A percentile compares a stretch with the other conserved stretches of the same genome.
Conservation (phyloP, 192 early-diverging fungal genomes). For the Spizellomyces sp. region DNA sequence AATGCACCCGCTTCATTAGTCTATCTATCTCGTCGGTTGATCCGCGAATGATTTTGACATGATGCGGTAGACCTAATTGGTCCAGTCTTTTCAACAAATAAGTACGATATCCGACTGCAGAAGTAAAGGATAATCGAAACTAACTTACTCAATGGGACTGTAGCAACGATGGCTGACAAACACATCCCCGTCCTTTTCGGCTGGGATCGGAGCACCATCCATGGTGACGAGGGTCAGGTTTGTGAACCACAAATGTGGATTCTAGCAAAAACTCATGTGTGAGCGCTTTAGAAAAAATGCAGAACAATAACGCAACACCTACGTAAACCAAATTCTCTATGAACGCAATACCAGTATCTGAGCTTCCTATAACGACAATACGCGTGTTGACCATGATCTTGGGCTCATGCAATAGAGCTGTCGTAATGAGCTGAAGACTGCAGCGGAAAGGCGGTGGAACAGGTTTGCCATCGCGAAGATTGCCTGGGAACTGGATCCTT, state of each 20-base stretch:
- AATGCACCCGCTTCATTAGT: constrained; percentile 33
- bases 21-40: constrained; percentile 44
- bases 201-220: constrained; percentile 29
- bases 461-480: constrained; percentile 45
- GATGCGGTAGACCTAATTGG: constrained; percentile 48
- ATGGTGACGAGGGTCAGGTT: constrained; percentile 49
- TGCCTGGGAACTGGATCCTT: constrained; percentile 49
- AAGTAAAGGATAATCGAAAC: background rate
- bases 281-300: background rate
- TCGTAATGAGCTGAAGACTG: constrained; percentile 43
- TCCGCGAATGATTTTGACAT: constrained; percentile 39
- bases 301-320: constrained; percentile 4
- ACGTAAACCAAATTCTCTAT: constrained; percentile 57
- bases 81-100: background rate
- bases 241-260: constrained; percentile 42
- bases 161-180: constrained; percentile 45
- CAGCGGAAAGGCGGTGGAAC: constrained; percentile 38
- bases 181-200: constrained; percentile 1
- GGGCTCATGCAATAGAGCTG: constrained; percentile 49
- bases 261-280: constrained; percentile 21
- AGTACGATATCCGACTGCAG: background rate
- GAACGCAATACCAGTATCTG: constrained; percentile 53
- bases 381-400: constrained; percentile 48
- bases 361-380: constrained; percentile 58
- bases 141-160: constrained; percentile 30